phyloP scores from a whole-genome alignment of 2,329 filamentous ascomycete genomes.

The Leptographium flavum region DNA sequence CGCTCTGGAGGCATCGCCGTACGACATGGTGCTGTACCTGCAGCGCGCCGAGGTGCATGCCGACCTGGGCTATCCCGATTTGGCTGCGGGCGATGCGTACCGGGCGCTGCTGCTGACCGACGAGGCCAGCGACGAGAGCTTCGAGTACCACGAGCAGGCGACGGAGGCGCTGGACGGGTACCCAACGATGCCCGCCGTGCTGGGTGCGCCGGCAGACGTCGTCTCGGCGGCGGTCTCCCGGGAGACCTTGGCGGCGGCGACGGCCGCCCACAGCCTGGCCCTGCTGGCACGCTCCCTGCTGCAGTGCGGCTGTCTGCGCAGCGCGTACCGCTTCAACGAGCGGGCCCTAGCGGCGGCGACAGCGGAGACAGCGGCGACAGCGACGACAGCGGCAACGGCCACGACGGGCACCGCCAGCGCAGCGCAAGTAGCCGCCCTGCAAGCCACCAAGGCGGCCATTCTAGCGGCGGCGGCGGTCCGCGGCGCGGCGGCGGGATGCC shows the following conservation, averaged over 20 bases:
- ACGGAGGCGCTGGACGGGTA: constrained; percentile 33
- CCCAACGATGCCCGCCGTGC: not conserved
- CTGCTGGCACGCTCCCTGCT: constrained; percentile 43
- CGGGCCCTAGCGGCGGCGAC: constrained; percentile 43
- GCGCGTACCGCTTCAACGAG: constrained; percentile 50
- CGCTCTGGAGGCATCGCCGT: constrained; percentile 34
- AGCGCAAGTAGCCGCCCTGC: no score
- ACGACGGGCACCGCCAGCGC: constrained; percentile 37
- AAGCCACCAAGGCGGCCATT: constrained; percentile 38
- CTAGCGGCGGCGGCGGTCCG: constrained; percentile 7
- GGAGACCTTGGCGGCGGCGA: constrained; percentile 28
- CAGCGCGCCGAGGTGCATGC: constrained; percentile 59
- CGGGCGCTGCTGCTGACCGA: constrained; percentile 77
- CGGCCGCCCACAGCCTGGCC: constrained; percentile 44
- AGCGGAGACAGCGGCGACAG: constrained; percentile 30
- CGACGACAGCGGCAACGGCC: constrained; percentile 18
- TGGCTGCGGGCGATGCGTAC: constrained; percentile 83
- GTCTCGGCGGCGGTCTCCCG: constrained; percentile 15
- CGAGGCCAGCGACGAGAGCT: constrained; percentile 61
- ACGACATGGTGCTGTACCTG: constrained; percentile 50
- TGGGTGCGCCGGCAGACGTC: constrained; percentile 8
- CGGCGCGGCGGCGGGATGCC: no score
- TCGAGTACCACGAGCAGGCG: constrained; percentile 67
- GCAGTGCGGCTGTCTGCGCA: constrained; percentile 54
- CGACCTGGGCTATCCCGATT: constrained; percentile 71